Evolutionary conservation across 2,329 filamentous ascomycete species (phyloP), one percentile per base, ranked within the genome.

Genomic region (Pyrenochaeta sp.): DNA sequence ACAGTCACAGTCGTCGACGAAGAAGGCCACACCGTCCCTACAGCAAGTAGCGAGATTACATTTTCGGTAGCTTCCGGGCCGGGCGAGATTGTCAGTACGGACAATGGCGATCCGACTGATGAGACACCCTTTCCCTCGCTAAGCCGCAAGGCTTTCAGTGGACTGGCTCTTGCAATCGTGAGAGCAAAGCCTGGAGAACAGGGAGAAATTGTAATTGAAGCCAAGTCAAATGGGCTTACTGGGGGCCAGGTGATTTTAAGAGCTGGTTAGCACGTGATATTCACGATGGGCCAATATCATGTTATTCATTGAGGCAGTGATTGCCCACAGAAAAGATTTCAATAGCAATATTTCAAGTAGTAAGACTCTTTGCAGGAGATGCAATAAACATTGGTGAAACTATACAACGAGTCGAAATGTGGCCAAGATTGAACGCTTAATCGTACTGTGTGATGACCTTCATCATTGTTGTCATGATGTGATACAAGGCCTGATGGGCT

Each of bases 61-160:
- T 83, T 84, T 58, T 74, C 76, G 7, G 58, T 82, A 5, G 29
- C 23, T 1, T 59, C 63, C 0, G 81, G 78, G 0, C 51, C 61
- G 2, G 83, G 77, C 0, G 67, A 78, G 62, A 79, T 85, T 33
- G 73, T 82, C 1, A 68, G 79, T 0, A 85, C 82, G 0, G 82
- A 85, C 45, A 84, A 84, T 46, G 83, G 83, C 1, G 75, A 83
- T 49, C 63, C 65, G 9, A 58, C 65, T 1, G 66, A 72, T 23
- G 50, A 61, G 11, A 58, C 49, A 3, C 51, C 55, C 18, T 72
- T 72, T 17, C 62, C 60, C 1, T 69, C 60, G 0, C 37, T 52
- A 17, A 53, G 31, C 14, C 49, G 69, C 4, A 66, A 69, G 39
- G 65, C 66, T 5, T 71, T 69, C 36, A 68, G 45, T 11, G 33